Percentiles rank a stretch among this genome's conserved stretches.
Conservation (phyloP, 768 basidiomycete genomes). For the Coprinopsis marcescibilis region DNA sequence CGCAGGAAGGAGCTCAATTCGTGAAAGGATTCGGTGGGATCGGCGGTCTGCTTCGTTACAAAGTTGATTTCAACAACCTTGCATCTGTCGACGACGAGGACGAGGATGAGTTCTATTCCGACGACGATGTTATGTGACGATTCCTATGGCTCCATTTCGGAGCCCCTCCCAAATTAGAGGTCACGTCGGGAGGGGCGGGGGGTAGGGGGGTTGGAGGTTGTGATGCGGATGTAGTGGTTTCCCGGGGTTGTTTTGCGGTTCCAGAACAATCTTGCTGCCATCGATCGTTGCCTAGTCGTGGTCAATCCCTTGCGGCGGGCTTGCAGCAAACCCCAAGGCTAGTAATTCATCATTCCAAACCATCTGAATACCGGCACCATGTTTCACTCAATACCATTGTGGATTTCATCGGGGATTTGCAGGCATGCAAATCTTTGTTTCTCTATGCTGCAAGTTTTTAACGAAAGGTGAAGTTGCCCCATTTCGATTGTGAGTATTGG, state of each 20-base stretch:
- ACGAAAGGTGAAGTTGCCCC: no score
- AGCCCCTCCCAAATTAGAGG: constrained; percentile 58
- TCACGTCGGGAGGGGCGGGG: constrained; percentile 65
- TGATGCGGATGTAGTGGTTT: not conserved
- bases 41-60: constrained; percentile 92
- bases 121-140: constrained; percentile 80
- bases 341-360: not conserved
- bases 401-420: constrained; percentile 3
- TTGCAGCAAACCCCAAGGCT: not conserved
- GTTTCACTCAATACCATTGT: constrained; percentile 1
- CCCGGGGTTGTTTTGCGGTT: not conserved
- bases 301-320: not conserved
- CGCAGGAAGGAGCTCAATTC: constrained; percentile 96
- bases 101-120: constrained; percentile 82
- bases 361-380: not conserved
- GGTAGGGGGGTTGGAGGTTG: constrained; percentile 19
- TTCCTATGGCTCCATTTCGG: constrained; percentile 75
- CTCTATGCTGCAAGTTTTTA: no score
- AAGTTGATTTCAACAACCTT: constrained; percentile 90
- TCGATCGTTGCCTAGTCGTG: not conserved
- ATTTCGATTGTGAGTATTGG: no score
- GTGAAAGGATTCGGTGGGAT: constrained; percentile 99
- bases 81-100: constrained; percentile 74
- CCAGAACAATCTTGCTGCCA: no score
- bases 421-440: no score